Percentiles rank a stretch among this genome's conserved stretches.
Evolutionary conservation across 768 basidiomycete species (phyloP).

Genomic region (Boletales sp.): DNA sequence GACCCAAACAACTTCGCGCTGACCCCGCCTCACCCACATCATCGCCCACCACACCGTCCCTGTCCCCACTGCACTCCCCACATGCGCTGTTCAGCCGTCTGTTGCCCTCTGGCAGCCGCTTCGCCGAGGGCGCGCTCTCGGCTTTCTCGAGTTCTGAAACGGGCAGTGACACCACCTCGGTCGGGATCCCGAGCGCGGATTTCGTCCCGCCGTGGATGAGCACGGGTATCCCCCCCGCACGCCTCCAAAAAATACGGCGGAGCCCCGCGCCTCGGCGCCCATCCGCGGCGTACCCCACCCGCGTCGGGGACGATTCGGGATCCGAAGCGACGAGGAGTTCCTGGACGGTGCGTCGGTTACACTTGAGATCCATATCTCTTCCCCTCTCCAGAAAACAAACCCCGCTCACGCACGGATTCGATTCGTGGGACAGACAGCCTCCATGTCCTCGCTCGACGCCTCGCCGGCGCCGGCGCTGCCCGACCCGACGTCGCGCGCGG

Average conservation of each 20-base stretch:
- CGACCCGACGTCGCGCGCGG: neutral
- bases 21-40: slow-evolving; percentile 12
- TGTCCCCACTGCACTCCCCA: too few species aligned
- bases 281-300: too few species aligned
- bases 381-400: too few species aligned
- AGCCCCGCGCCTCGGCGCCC: neutral
- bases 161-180: slow-evolving; percentile 17
- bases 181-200: neutral
- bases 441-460: neutral
- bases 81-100: neutral
- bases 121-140: slow-evolving; percentile 23
- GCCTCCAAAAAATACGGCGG: slow-evolving; percentile 20
- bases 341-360: slow-evolving; percentile 14
- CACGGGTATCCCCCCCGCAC: slow-evolving; percentile 3
- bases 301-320: neutral
- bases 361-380: too few species aligned
- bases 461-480: neutral
- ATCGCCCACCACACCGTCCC: neutral
- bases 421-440: slow-evolving; percentile 4
- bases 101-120: slow-evolving; percentile 26
- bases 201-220: slow-evolving; percentile 3
- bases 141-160: slow-evolving; percentile 25
- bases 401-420: too few species aligned
- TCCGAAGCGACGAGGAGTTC: slow-evolving; percentile 4
- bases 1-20: neutral